These are phyloP conservation scores for Geotrichum reessii DNA, from an alignment of 1,139 yeast species.

Conservation along the genomic window DNA sequence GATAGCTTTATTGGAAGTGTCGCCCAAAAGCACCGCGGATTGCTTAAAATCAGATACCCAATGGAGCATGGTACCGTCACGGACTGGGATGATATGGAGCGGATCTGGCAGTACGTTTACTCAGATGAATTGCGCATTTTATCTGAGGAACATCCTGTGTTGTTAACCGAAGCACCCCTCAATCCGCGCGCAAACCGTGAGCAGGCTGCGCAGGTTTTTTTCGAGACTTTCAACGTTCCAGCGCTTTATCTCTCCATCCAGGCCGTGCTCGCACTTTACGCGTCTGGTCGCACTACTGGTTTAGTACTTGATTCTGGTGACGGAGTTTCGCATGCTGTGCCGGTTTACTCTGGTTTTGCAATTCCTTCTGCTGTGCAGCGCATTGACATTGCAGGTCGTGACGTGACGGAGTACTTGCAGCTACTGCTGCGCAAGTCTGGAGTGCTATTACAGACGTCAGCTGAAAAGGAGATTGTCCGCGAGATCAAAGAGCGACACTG, in stretches of 20 bases:
- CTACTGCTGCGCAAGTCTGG: slow-evolving; percentile 66
- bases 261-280: slow-evolving; percentile 78
- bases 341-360: slow-evolving; percentile 84
- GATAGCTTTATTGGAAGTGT: slow-evolving; percentile 63
- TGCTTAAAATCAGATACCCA: slow-evolving; percentile 65
- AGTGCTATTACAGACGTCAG: slow-evolving; percentile 53
- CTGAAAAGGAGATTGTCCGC: slow-evolving; percentile 79
- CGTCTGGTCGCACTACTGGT: slow-evolving; percentile 88
- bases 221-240: slow-evolving; percentile 82
- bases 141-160: slow-evolving; percentile 81
- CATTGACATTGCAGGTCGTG: slow-evolving; percentile 81
- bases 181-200: slow-evolving; percentile 71
- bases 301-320: slow-evolving; percentile 87
- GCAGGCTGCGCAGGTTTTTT: slow-evolving; percentile 66
- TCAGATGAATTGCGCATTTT: slow-evolving; percentile 58
- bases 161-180: slow-evolving; percentile 85
- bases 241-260: slow-evolving; percentile 79
- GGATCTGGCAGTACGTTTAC: slow-evolving; percentile 63
- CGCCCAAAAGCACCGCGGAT: slow-evolving; percentile 73
- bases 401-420: slow-evolving; percentile 71
- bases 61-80: slow-evolving; percentile 74
- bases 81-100: slow-evolving; percentile 84
- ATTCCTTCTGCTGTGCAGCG: slow-evolving; percentile 67
- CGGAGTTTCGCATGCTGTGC: slow-evolving; percentile 83
- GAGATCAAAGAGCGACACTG: slow-evolving; percentile 71